Conservation (phyloP, 176 grass and related monocot genomes). For the Carex kokanica region DNA sequence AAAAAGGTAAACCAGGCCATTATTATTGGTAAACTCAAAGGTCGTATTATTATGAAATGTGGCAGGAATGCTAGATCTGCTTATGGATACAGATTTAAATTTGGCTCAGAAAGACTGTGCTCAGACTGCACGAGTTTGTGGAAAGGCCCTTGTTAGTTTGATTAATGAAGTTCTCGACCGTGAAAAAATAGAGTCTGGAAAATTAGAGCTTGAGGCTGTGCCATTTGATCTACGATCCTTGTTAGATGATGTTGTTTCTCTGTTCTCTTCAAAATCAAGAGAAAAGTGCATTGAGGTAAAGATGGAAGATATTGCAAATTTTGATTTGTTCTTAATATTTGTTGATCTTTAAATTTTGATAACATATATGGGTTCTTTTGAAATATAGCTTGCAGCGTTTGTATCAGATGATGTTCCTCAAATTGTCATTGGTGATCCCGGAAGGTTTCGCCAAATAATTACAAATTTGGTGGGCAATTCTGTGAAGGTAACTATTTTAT, state of each 20-base stretch:
- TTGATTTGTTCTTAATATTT: constrained; percentile 16
- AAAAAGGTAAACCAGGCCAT: background rate
- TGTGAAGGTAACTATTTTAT: constrained; percentile 69
- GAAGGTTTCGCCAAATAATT: constrained; percentile 87
- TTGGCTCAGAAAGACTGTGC: constrained; percentile 85
- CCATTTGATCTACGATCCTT: constrained; percentile 75
- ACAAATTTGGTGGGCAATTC: constrained; percentile 96
- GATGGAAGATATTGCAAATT: constrained; percentile 1
- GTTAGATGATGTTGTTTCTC: constrained; percentile 86
- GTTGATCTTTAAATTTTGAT: constrained; percentile 22
- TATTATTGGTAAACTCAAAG: background rate
- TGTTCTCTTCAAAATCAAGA: constrained; percentile 94
- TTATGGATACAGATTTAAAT: constrained; percentile 79
- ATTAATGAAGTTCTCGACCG: constrained; percentile 98
- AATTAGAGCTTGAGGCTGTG: constrained; percentile 81
- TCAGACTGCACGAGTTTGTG: constrained; percentile 83
- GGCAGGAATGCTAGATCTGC: constrained; percentile 91
- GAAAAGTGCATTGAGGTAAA: constrained; percentile 92
- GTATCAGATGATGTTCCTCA: constrained; percentile 79
- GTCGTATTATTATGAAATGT: background rate
- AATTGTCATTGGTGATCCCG: constrained; percentile 78
- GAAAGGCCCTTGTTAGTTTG: constrained; percentile 74
- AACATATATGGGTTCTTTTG: constrained; percentile 17
- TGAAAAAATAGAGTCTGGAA: constrained; percentile 95
- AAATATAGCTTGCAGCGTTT: constrained; percentile 80